These are phyloP conservation scores for Echinosophora koreensis DNA, from an alignment of 306 rosid genomes.

Conservation along the genomic window DNA sequence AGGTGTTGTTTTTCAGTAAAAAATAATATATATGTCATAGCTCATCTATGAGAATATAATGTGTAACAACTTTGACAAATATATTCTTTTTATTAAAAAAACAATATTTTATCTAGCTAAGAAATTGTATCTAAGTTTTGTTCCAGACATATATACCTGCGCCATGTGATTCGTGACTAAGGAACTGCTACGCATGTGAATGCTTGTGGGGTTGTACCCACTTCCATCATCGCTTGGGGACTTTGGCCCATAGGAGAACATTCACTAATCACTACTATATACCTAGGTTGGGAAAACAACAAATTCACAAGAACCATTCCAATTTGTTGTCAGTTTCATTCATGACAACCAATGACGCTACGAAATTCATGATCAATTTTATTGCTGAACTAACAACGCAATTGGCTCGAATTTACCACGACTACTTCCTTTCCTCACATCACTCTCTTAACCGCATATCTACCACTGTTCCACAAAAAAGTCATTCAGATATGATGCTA, in stretches of 20 bases:
- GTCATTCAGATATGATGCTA: neutral
- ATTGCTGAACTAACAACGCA: neutral
- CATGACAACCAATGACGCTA: constrained; percentile 1
- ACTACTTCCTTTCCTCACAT: neutral
- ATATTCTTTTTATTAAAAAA: too few species aligned
- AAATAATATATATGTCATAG: too few species aligned
- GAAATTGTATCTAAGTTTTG: too few species aligned
- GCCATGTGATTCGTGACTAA: constrained; percentile 40
- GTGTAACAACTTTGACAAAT: too few species aligned
- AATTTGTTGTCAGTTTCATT: constrained; percentile 6
- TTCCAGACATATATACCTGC: neutral
- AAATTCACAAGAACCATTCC: constrained; percentile 1
- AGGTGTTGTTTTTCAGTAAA: too few species aligned
- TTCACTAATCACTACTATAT: constrained; percentile 14
- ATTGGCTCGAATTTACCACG: neutral
- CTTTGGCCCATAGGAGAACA: constrained; percentile 18
- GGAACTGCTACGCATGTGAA: constrained; percentile 45
- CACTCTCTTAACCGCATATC: neutral
- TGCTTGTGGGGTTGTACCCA: constrained; percentile 18
- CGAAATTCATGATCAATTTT: neutral
- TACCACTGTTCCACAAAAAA: neutral
- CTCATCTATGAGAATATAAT: too few species aligned
- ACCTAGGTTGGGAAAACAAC: constrained; percentile 10
- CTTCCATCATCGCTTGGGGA: neutral
- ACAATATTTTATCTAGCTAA: too few species aligned